phyloP scores from a whole-genome alignment of 192 early-diverging fungal genomes.

The Backusella mclennaniae region DNA sequence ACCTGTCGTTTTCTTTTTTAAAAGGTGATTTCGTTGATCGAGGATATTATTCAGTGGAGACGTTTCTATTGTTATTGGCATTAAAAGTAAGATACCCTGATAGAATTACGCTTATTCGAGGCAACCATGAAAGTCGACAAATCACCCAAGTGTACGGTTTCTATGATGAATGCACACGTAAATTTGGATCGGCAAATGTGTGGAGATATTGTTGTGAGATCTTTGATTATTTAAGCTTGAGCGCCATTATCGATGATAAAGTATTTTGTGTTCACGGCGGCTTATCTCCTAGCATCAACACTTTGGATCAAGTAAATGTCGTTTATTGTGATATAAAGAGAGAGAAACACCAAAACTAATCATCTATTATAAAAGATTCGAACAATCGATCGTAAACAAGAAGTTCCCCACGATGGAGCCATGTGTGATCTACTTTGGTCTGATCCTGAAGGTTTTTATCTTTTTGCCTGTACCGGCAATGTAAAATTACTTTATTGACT shows the following conservation, averaged over 20 bases:
- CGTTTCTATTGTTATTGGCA: slow-evolving; percentile 91
- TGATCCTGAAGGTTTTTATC: slow-evolving; percentile 77
- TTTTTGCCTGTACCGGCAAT: not conserved
- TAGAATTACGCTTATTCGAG: slow-evolving; percentile 89
- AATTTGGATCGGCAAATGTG: slow-evolving; percentile 94
- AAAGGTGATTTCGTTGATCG: slow-evolving; percentile 92
- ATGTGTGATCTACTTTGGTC: slow-evolving; percentile 99
- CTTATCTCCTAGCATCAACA: slow-evolving; percentile 88
- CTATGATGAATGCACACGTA: slow-evolving; percentile 95
- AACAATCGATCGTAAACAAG: slow-evolving; percentile 91
- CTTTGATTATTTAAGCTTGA: slow-evolving; percentile 94
- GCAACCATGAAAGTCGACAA: slow-evolving; percentile 92
- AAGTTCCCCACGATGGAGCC: slow-evolving; percentile 97
- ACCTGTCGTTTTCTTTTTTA: slow-evolving; percentile 11
- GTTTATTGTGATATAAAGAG: no score
- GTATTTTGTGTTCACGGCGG: slow-evolving; percentile 97
- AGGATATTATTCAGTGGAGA: slow-evolving; percentile 96
- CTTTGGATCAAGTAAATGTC: slow-evolving; percentile 75
- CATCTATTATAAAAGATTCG: slow-evolving; percentile 62
- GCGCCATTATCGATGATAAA: slow-evolving; percentile 91
- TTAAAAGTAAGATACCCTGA: slow-evolving; percentile 95
- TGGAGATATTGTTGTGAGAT: slow-evolving; percentile 98
- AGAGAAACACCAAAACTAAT: no score
- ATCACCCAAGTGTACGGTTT: slow-evolving; percentile 99
- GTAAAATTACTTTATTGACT: not conserved